Evolutionary conservation across 2,329 filamentous ascomycete species (phyloP), one percentile per base, ranked within the genome.

Genomic region (Verticillium dahliae): DNA sequence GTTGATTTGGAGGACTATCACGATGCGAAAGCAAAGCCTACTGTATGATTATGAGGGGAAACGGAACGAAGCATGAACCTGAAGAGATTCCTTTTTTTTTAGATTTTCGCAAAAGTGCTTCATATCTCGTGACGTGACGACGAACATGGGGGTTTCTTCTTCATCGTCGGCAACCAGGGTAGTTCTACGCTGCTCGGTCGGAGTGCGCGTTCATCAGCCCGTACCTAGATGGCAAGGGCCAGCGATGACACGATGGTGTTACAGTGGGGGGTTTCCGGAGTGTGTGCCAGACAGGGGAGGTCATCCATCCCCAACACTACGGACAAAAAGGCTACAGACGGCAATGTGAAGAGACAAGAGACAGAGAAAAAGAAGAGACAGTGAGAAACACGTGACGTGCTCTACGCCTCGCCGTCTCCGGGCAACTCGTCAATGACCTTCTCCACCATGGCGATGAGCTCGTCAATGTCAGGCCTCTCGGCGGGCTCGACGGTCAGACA

Each of bases 401-500:
- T 18, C 22, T n/a, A 50, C 18, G 45, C 45, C n/a, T 52, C 54
- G 2, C 61, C 65, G 70, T 90, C 88, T 61, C 88, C 85, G 0
- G 89, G 88, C 65, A 92, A 72, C 61, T 82, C 79, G 38, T 83
- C 81, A 69, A 96, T 84, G 22, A 91, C 89, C 15, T 80, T 79
- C 74, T 93, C 85, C n/a, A 96, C 87, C 73, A 95, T 83, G 55
- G 78, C 76, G 67, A 96, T 95, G 73, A 97, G 77, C 75, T 95
- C 88, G 68, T 92, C 86, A 63, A 97, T 89, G 75, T 96, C 90
- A 15, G 95, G 95, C 66, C 95, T 81, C 73, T 98, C 94, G 3
- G 83, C 84, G 0, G 94, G 90, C 78, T 99, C 95, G 34, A 98
- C 90, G 68, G 81, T 85, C 71, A 99, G 79, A 76, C 95, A 99